Percentiles rank a stretch among this genome's conserved stretches.
phyloP scores from a whole-genome alignment of 2,329 filamentous ascomycete genomes.

The Calycina herbarum region DNA sequence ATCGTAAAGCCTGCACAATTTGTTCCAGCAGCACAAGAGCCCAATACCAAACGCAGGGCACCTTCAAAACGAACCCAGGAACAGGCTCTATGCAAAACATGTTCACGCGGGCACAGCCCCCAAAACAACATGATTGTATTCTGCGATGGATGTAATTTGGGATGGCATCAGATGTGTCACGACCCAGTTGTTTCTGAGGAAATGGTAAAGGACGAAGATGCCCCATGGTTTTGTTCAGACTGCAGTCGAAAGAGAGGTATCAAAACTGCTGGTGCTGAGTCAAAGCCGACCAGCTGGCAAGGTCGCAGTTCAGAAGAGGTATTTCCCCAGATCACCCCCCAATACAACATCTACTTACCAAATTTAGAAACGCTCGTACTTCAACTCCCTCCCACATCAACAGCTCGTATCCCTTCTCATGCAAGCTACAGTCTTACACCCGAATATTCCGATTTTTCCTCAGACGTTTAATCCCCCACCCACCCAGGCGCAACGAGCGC shows the following conservation, averaged over 20 bases:
- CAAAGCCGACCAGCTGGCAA: conserved; percentile 38
- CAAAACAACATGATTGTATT: conserved; percentile 80
- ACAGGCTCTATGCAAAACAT: conserved; percentile 68
- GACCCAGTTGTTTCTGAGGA: conserved; percentile 71
- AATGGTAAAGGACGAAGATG: conserved; percentile 63
- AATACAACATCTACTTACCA: conserved; percentile 20
- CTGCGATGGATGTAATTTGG: conserved; percentile 77
- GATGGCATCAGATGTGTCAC: conserved; percentile 83
- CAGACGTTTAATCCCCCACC: conserved; percentile 19
- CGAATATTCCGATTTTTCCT: conserved; percentile 66
- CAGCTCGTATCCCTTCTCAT: conserved; percentile 66
- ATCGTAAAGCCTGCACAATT: conserved; percentile 66
- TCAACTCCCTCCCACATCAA: conserved; percentile 59
- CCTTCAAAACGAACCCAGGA: conserved; percentile 58
- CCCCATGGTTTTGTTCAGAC: conserved; percentile 69
- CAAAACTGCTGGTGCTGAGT: conserved; percentile 38
- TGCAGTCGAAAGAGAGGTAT: conserved; percentile 55
- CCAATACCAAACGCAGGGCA: conserved; percentile 42
- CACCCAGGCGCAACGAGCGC: conserved; percentile 21
- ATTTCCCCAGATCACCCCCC: conserved; percentile 15
- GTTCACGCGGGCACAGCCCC: conserved; percentile 70
- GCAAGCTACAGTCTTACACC: conserved; percentile 59
- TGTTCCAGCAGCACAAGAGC: conserved; percentile 55
- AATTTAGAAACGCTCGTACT: conserved; percentile 59
- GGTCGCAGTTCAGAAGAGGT: conserved; percentile 45